Base-by-base conservation (phyloP, 345 rosid genomes). In the Clausena lansium region DNA sequence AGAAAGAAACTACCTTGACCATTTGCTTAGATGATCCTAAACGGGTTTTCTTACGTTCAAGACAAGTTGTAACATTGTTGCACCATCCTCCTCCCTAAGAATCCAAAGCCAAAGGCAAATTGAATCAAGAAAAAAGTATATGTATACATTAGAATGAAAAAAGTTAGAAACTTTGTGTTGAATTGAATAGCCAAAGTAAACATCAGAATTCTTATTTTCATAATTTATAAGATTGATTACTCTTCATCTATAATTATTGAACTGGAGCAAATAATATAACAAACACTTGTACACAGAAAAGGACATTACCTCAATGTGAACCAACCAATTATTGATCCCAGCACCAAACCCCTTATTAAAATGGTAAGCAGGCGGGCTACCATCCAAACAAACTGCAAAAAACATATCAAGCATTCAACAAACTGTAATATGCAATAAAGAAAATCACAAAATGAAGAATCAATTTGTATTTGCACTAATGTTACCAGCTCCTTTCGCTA, bases 51-150 rank as follows among this genome's bases (percentile, higher is more conserved):
- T 87, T 92, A 45, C 99, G 88, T 32, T 30, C 76, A 32, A 90
- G 83, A 77, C 99, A 96, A 60, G 79, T 82, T 32, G 91, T 87
- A 5, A 83, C 85, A 67, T 91, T 89, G 78, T 91, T 89, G 84
- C 99, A 96, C 98, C 99, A 96, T 71, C 97, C 97, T 78, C 99
- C 99, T 83, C 99, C 99, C 99, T 95, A 61, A 17, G 39, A 67
- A 74, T 36, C 17, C 27, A 77, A 64, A 33, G 20, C 54, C 38
- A 17, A 50, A 47, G 11, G 4, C 38, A 61, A 36, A 24, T 67
- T 63, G 39, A 20, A 36, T 62, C 61, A 13, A 75, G 2, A 45
- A 32, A 38, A 38, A 28, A 52, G 54, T 6, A 47, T 13, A 62
- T 45, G 22, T 11, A 30, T 41, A 52, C n/a, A 7, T 4, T 5